Conservation (phyloP, 1,284 basidiomycete species). For the Moesziomyces sp. region DNA sequence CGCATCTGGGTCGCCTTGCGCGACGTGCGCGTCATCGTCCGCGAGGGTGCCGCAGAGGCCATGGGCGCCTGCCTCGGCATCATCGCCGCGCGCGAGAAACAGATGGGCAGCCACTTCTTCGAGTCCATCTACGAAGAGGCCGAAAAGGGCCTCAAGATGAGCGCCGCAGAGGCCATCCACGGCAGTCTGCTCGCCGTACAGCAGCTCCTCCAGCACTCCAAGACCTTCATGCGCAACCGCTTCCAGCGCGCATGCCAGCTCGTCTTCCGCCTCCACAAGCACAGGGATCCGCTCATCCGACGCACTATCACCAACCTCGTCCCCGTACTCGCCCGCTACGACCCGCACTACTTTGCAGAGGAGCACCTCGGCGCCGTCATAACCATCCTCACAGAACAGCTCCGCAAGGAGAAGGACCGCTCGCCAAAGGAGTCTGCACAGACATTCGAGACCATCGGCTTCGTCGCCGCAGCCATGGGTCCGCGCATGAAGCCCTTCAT, state of each 20-base stretch:
- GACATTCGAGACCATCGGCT: constrained; percentile 93
- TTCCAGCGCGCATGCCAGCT: constrained; percentile 90
- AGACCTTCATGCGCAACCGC: constrained; percentile 93
- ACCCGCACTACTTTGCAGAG: constrained; percentile 64
- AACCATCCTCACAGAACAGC: constrained; percentile 53
- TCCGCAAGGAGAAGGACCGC: constrained; percentile 59
- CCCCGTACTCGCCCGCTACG: constrained; percentile 64
- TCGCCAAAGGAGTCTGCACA: constrained; percentile 56
- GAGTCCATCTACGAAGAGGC: constrained; percentile 78
- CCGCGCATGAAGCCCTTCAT: constrained; percentile 96
- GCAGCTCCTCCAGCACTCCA: constrained; percentile 89
- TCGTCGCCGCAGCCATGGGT: constrained; percentile 89
- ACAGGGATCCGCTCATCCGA: constrained; percentile 89
- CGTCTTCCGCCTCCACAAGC: constrained; percentile 89
- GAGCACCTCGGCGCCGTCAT: constrained; percentile 64
- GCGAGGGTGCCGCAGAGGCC: constrained; percentile 65
- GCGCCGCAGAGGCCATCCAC: constrained; percentile 86
- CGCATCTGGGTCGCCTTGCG: constrained; percentile 67
- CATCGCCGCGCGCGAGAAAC: constrained; percentile 62
- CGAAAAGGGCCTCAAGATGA: constrained; percentile 83
- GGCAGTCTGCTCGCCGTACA: constrained; percentile 92
- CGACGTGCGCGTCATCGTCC: constrained; percentile 60
- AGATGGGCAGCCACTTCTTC: constrained; percentile 65
- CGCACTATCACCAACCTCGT: constrained; percentile 64
- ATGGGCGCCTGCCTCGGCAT: constrained; percentile 67